phyloP scores from a whole-genome alignment of 495 filamentous ascomycete species.

The Cryomyces minteri region DNA sequence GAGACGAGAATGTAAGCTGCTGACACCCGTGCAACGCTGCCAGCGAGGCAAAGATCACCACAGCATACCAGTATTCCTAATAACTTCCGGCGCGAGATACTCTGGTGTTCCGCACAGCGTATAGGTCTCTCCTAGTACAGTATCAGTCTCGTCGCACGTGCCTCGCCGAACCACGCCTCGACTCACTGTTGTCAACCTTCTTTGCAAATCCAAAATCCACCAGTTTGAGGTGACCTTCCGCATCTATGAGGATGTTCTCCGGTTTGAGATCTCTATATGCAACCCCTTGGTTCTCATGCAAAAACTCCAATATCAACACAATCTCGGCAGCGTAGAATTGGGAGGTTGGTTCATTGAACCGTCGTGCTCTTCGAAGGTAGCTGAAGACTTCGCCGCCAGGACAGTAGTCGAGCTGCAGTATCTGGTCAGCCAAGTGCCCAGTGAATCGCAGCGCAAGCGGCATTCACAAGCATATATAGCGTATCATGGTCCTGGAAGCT shows the following conservation, averaged over 20 bases:
- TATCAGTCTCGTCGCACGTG: neutral
- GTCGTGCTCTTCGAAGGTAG: constrained; percentile 68
- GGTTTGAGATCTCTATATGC: constrained; percentile 94
- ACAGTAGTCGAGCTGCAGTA: constrained; percentile 57
- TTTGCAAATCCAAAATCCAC: constrained; percentile 99
- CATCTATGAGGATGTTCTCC: constrained; percentile 87
- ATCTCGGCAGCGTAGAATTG: constrained; percentile 96
- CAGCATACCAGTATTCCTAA: constrained; percentile 55
- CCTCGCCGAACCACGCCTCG: neutral
- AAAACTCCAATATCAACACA: constrained; percentile 73
- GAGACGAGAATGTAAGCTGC: neutral
- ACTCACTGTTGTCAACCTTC: constrained; percentile 41
- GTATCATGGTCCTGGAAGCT: constrained; percentile 81
- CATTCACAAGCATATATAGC: constrained; percentile 73
- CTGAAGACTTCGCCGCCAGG: constrained; percentile 93
- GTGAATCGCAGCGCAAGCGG: neutral
- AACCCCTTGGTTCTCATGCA: constrained; percentile 74
- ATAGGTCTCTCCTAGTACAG: constrained; percentile 59
- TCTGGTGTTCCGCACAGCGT: constrained; percentile 94
- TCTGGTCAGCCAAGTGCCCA: neutral
- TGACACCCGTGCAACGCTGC: neutral
- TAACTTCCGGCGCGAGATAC: constrained; percentile 92
- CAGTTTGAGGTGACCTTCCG: constrained; percentile 81
- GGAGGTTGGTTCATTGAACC: constrained; percentile 71
- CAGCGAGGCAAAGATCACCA: neutral